These are phyloP conservation scores for Sambucus nigra DNA, from an alignment of 129 eudicot genomes.

Conservation along the genomic window DNA sequence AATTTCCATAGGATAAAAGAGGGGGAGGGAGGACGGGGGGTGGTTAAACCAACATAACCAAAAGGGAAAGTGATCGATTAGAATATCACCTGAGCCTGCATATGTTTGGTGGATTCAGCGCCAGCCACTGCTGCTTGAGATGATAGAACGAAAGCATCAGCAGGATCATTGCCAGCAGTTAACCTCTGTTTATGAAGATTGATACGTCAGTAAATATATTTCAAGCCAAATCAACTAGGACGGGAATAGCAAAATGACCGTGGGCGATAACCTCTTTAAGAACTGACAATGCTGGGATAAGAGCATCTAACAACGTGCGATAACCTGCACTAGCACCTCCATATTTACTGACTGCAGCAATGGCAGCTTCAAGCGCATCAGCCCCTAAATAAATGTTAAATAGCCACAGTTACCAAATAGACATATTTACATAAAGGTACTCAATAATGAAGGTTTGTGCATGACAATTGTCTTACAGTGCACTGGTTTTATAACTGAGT, in stretches of 20 bases:
- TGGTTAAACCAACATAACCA: too few relatives aligned
- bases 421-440: too few relatives aligned
- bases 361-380: conserved; percentile 83
- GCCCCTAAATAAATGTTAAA: conserved; percentile 50
- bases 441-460: neutral
- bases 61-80: neutral
- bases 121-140: conserved; percentile 84
- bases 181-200: conserved; percentile 44
- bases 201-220: conserved; percentile 2
- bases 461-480: conserved; percentile 41
- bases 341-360: conserved; percentile 76
- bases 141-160: conserved; percentile 65
- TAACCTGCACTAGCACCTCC: conserved; percentile 96
- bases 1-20: too few relatives aligned
- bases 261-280: conserved; percentile 56
- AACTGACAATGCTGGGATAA: conserved; percentile 65
- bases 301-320: conserved; percentile 88
- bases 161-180: conserved; percentile 61
- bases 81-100: conserved; percentile 74
- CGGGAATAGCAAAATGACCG: neutral
- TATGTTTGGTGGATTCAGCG: conserved; percentile 77
- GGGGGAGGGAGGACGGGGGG: too few relatives aligned
- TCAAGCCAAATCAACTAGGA: neutral
- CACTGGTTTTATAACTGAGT: conserved; percentile 32
- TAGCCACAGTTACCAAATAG: too few relatives aligned